Conservation (phyloP, 768 basidiomycete species). For the Suillus spraguei region DNA sequence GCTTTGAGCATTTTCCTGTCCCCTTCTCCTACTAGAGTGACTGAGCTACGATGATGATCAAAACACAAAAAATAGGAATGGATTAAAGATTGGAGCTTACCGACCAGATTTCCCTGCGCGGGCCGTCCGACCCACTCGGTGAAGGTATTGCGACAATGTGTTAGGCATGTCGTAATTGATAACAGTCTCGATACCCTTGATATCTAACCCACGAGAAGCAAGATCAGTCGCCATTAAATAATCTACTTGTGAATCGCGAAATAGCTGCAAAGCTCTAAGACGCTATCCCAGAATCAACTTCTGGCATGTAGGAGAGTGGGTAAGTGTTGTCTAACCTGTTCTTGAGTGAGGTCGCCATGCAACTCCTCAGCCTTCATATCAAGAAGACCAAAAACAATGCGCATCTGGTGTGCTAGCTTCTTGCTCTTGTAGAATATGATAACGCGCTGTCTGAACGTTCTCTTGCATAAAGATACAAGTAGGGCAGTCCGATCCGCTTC, state of each 20-base stretch:
- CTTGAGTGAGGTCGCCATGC: conserved; percentile 95
- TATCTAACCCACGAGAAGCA: conserved; percentile 93
- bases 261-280: conserved; percentile 80
- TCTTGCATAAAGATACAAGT: conserved; percentile 81
- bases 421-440: conserved; percentile 97
- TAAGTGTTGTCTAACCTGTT: conserved; percentile 61
- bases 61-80: conserved; percentile 1
- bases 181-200: conserved; percentile 96
- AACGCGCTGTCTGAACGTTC: conserved; percentile 80
- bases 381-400: conserved; percentile 88
- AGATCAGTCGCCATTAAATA: conserved; percentile 96
- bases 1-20: conserved; percentile 97
- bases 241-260: conserved; percentile 87
- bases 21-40: conserved; percentile 93
- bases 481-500: conserved; percentile 77
- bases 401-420: conserved; percentile 96
- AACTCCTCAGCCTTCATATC: conserved; percentile 90
- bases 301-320: conserved; percentile 9
- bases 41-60: conserved; percentile 57
- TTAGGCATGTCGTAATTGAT: conserved; percentile 99
- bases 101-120: conserved; percentile 92
- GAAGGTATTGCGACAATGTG: conserved; percentile 90
- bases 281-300: conserved; percentile 51
- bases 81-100: conserved; percentile 44
- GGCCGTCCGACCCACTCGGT: conserved; percentile 96